A percentile compares a stretch with the other conserved stretches of the same genome.
These are phyloP conservation scores for Aspergillus sp. DNA, from an alignment of 2,329 filamentous ascomycete genomes.

Conservation along the genomic window DNA sequence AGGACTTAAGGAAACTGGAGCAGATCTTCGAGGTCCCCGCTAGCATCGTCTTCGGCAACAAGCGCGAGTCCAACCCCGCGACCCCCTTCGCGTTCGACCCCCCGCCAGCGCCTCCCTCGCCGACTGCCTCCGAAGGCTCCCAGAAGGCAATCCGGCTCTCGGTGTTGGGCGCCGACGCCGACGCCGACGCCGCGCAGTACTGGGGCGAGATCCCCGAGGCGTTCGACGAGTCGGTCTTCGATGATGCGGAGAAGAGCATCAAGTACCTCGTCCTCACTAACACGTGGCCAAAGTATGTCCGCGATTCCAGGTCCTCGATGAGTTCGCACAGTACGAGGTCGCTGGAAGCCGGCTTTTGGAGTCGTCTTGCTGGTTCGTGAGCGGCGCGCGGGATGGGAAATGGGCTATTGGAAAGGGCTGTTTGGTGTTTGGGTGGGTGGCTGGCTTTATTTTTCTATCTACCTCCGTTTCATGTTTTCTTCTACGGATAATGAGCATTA, in stretches of 20 bases:
- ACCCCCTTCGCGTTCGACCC: slow-evolving; percentile 32
- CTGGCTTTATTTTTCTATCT: no score
- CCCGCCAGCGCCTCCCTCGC: slow-evolving; percentile 8
- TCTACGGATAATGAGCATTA: no score
- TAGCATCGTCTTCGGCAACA: slow-evolving; percentile 30
- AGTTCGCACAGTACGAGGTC: slow-evolving; percentile 8
- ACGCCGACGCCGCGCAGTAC: slow-evolving; percentile 22
- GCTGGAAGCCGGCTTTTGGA: slow-evolving; percentile 3
- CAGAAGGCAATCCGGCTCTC: slow-evolving; percentile 14
- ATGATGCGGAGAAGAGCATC: slow-evolving; percentile 50
- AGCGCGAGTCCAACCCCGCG: slow-evolving; percentile 24
- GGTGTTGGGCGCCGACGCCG: slow-evolving; percentile 11
- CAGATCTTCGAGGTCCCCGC: slow-evolving; percentile 49
- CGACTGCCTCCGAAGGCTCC: slow-evolving; percentile 9
- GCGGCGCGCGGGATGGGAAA: no score
- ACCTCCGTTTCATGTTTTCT: no score
- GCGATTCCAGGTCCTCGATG: slow-evolving; percentile 10
- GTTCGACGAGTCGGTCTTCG: slow-evolving; percentile 49
- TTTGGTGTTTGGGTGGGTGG: no score
- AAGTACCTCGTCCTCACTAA: slow-evolving; percentile 60
- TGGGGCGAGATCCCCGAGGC: slow-evolving; percentile 30
- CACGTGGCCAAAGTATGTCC: slow-evolving; percentile 48
- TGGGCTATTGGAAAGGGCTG: no score
- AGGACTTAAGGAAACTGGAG: slow-evolving; percentile 47
- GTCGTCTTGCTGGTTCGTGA: no score